Evolutionary conservation across 495 filamentous ascomycete species (phyloP).

Genomic region (Trypethelium eluteriae): DNA sequence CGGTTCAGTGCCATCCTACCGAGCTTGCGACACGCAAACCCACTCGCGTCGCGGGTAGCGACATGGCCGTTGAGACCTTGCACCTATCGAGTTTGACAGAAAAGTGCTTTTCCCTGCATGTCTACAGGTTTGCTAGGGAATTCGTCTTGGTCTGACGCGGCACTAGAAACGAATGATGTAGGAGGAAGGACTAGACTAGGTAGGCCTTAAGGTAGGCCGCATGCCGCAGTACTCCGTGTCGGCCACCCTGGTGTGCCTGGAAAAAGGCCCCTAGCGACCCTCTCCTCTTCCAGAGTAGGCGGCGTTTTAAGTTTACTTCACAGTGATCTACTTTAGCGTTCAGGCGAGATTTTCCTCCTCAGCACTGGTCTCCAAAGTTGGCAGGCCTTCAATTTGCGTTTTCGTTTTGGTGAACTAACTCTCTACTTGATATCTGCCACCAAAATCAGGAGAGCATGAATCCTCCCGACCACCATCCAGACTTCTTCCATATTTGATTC

Average conservation of each 20-base stretch:
- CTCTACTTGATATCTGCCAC: not conserved
- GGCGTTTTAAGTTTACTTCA: too few relatives aligned
- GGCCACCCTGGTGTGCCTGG: too few relatives aligned
- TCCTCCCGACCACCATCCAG: conserved; percentile 26
- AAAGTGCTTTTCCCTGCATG: not conserved
- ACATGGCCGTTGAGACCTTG: not conserved
- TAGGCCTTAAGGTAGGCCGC: not conserved
- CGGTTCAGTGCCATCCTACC: not conserved
- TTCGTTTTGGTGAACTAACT: too few relatives aligned
- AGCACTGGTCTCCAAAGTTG: too few relatives aligned
- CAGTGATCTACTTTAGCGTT: too few relatives aligned
- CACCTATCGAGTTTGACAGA: not conserved
- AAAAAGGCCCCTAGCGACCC: too few relatives aligned
- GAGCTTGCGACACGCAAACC: not conserved
- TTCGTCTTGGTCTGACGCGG: not conserved
- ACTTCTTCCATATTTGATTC: conserved; percentile 23
- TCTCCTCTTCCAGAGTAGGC: too few relatives aligned
- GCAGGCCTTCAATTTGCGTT: too few relatives aligned
- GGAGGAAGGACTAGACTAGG: not conserved
- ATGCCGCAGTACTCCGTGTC: not conserved
- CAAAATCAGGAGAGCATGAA: not conserved
- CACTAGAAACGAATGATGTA: conserved; percentile 7
- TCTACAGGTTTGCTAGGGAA: not conserved
- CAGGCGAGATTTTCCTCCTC: too few relatives aligned
- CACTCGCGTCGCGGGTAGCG: not conserved